Evolutionary conservation across 495 filamentous ascomycete species (phyloP), one percentile per base, ranked within the genome.

Genomic region (Penicillium maclennaniae): DNA sequence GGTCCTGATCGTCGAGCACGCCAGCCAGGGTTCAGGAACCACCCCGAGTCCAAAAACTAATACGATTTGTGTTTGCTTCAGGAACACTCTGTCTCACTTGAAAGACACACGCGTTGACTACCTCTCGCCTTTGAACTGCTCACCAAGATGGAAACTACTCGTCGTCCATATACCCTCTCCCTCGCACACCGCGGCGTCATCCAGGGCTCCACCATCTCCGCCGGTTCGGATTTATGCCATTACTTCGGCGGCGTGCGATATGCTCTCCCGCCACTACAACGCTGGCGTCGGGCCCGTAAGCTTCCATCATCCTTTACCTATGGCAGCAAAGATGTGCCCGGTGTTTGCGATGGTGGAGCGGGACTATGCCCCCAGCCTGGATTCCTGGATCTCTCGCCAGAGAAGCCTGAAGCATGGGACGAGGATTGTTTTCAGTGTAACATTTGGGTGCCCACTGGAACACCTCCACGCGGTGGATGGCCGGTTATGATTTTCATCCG

Each of bases 401-500:
- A 37, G 19, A 61, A 54, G 5, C 45, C 56, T 23, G 59, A 61
- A 23, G 56, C 56, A 0, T 70, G 63, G 63, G 51, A 52, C 9
- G 74, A 77, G 51, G 74, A 77, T 56, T 77, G 74, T 47, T 75
- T 75, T 48, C 71, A 75, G 47, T 69, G 63, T 47, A 77, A 74
- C 58, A 50, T 77, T 0, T 77, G 68, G 68, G 65, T 72, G 43
- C 74, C 74, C 4, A 46, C 55, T 17, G 74, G 67, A 5, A 55
- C 68, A 16, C 49, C 59, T 15, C 72, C 74, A 5, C 50, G 58
- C 39, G 66, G 55, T 9, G 73, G 73, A 28, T 77, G 74, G 74
- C 74, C 74, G 12, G 71, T 77, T 10, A 65, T 73, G 20, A 63
- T 75, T 51, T 75, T 63, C 42, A 71, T 77, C 41, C 74, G 73